A percentile compares a stretch with the other conserved stretches of the same genome.
Evolutionary conservation across 352 stramenopile genomes (phyloP).

Genomic region (Globisporangium yorkense): DNA sequence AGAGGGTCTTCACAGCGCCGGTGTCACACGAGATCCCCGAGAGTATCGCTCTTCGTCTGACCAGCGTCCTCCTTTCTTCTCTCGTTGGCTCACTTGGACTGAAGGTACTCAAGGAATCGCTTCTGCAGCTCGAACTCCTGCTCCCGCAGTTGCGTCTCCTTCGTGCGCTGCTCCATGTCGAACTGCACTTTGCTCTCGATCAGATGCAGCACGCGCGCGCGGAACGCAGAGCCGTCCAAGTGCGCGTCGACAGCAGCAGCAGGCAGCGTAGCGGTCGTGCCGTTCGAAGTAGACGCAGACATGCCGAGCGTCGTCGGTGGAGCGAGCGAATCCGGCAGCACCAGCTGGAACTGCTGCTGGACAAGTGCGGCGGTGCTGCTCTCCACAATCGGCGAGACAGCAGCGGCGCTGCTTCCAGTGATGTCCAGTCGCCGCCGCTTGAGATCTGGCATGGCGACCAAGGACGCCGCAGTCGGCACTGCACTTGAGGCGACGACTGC

Average conservation of each 20-base stretch:
- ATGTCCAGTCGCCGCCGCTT: constrained; percentile 18
- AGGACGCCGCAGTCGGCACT: constrained; percentile 2
- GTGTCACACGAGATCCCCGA: too few species aligned
- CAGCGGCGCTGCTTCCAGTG: constrained; percentile 8
- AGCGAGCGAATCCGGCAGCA: constrained; percentile 6
- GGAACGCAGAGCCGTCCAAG: constrained; percentile 45
- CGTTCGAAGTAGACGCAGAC: neutral
- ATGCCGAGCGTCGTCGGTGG: too few species aligned
- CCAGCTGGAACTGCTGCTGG: neutral
- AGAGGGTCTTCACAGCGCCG: too few species aligned
- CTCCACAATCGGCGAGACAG: neutral
- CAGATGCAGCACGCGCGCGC: constrained; percentile 52
- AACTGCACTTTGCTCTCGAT: constrained; percentile 83
- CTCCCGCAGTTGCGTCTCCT: constrained; percentile 70
- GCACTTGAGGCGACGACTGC: neutral
- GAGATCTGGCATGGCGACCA: neutral
- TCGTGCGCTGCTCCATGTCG: constrained; percentile 73
- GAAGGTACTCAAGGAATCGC: constrained; percentile 76
- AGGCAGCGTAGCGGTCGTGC: neutral
- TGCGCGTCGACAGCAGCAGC: neutral
- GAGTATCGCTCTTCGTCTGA: too few species aligned
- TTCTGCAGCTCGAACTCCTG: constrained; percentile 82
- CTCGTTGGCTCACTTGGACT: constrained; percentile 41
- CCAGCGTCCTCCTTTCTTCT: too few species aligned
- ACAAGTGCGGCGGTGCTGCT: neutral